Base-by-base conservation (phyloP, 495 filamentous ascomycete species). In the Aspergillus nanangensis region DNA sequence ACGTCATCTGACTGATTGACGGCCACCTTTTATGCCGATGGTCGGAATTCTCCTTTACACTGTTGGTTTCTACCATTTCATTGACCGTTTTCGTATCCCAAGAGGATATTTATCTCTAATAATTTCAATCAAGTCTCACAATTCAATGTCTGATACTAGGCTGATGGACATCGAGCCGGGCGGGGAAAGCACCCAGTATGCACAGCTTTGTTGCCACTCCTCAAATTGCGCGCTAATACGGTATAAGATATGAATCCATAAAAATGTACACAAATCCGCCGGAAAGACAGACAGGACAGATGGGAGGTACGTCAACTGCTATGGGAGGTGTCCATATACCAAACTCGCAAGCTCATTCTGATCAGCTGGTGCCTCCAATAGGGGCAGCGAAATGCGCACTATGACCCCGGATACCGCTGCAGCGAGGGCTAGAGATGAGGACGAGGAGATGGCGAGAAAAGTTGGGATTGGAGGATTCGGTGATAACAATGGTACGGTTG, bases 101-200 rank as follows among this genome's bases (percentile, higher is more conserved):
- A n/a, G n/a, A n/a, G n/a, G n/a, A n/a, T n/a, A n/a, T n/a, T n/a
- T n/a, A n/a, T n/a, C n/a, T n/a, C n/a, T n/a, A n/a, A n/a, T n/a
- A n/a, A n/a, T n/a, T n/a, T n/a, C n/a, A n/a, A n/a, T n/a, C n/a
- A n/a, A n/a, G n/a, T n/a, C n/a, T n/a, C n/a, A n/a, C n/a, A n/a
- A n/a, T n/a, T n/a, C n/a, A n/a, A n/a, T 70, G 67, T 51, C 58
- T 7, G 56, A 69, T 25, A 41, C 65, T 8, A 65, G 66, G 49
- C 65, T 86, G 4, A 71, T 84, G 65, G 76, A 83, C 51, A 82
- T 76, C 27, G 75, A 74, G 45, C 72, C 77, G 29, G 83, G 83
- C 47, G 83, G 83, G 38, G 79, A 86, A 60, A 69, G 65, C 48
- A 77, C 78, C 5, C 82, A 83, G 79, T 83, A 67, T 39, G 68